Evolutionary conservation across 2,329 filamentous ascomycete genomes (phyloP).

Genomic region (Claviceps sp.): DNA sequence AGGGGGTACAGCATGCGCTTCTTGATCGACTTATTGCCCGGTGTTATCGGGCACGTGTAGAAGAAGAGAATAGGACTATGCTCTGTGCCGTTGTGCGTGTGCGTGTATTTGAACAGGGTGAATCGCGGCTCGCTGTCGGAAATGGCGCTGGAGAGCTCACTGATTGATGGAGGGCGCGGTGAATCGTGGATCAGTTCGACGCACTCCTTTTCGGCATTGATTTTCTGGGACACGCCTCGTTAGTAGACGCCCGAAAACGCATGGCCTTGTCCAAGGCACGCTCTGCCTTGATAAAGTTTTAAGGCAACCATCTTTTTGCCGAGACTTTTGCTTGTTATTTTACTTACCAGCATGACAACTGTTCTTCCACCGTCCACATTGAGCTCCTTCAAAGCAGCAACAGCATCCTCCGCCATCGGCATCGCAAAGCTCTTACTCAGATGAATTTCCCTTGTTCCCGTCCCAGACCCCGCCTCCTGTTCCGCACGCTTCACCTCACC

Average conservation of each 20-base stretch:
- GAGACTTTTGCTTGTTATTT: not conserved
- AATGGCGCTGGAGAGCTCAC: constrained; percentile 46
- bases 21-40: constrained; percentile 57
- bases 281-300: too few species aligned
- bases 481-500: constrained; percentile 64
- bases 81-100: constrained; percentile 38
- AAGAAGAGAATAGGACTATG: constrained; percentile 59
- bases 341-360: constrained; percentile 53
- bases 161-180: constrained; percentile 38
- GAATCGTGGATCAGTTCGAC: constrained; percentile 49
- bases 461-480: constrained; percentile 59
- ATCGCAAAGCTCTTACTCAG: constrained; percentile 43
- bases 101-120: constrained; percentile 58
- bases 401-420: constrained; percentile 48
- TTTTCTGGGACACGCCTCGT: constrained; percentile 36
- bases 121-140: constrained; percentile 59
- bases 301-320: too few species aligned
- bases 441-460: constrained; percentile 43
- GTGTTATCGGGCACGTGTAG: constrained; percentile 62
- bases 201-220: constrained; percentile 56
- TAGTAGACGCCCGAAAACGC: not conserved
- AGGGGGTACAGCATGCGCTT: constrained; percentile 75
- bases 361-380: constrained; percentile 33
- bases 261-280: too few species aligned
- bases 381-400: constrained; percentile 49